A percentile compares a stretch with the other conserved stretches of the same genome.
Evolutionary conservation across 2,329 filamentous ascomycete species (phyloP).

Genomic region (Emergomyces orientalis): DNA sequence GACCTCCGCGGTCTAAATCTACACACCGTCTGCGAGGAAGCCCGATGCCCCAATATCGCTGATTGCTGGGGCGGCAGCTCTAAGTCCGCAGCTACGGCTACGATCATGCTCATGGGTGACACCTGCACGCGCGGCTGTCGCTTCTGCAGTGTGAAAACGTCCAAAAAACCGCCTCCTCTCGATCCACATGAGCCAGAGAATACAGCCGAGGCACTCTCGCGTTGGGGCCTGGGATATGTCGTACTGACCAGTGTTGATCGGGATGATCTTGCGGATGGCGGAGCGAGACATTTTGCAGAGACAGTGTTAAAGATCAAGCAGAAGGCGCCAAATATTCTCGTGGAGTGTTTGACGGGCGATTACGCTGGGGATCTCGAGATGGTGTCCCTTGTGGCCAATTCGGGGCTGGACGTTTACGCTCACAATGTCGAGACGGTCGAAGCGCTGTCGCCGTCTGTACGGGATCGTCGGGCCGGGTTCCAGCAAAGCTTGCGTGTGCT

Average conservation of each 20-base stretch:
- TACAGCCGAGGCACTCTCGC: conserved; percentile 80
- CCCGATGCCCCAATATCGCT: conserved; percentile 90
- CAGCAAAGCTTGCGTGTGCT: conserved; percentile 74
- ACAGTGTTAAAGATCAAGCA: conserved; percentile 90
- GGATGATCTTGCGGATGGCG: conserved; percentile 83
- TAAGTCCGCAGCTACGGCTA: conserved; percentile 86
- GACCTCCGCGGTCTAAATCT: conserved; percentile 82
- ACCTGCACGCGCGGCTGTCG: conserved; percentile 93
- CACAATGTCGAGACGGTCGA: conserved; percentile 97
- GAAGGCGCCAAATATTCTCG: conserved; percentile 46
- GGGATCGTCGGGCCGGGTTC: conserved; percentile 84
- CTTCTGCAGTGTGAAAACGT: conserved; percentile 96
- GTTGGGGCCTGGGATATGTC: conserved; percentile 94
- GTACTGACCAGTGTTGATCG: conserved; percentile 90
- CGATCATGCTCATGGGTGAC: conserved; percentile 99
- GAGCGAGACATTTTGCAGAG: conserved; percentile 81
- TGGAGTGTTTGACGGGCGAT: conserved; percentile 58
- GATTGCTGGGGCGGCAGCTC: conserved; percentile 93
- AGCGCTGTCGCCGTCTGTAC: conserved; percentile 76
- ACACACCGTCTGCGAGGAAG: conserved; percentile 96
- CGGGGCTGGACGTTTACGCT: conserved; percentile 89
- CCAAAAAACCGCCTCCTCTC: conserved; percentile 62
- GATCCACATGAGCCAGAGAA: conserved; percentile 96
- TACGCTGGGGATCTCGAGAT: conserved; percentile 77
- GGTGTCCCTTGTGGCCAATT: conserved; percentile 73